Evolutionary conservation across 140 eudicot genomes (phyloP), one percentile per base, ranked within the genome.

Genomic region (Erigeron philadelphicus): DNA sequence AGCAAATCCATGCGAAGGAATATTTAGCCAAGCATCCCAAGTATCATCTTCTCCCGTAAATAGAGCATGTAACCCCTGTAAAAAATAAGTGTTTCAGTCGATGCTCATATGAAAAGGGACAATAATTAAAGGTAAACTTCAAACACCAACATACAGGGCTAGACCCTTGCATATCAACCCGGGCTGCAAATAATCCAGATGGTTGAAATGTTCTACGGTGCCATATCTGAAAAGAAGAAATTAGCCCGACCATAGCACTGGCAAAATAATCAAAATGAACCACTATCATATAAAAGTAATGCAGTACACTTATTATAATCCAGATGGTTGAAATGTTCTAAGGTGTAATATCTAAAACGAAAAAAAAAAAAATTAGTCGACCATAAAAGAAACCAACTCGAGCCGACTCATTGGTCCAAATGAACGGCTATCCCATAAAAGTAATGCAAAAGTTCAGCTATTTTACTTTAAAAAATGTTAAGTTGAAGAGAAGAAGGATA

Each of bases 1-100:
- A 63, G 96, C 72, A 80, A 89, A 84, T 44, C 95, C 97, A 75
- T 94, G 83, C 61, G 94, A 76, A 43, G 84, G 86, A 41, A 72
- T 71, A 80, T 77, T 81, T 66, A 93, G 84, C 97, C 95, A 89
- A 46, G 99, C 97, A 75, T 93, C 99, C 99, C 99, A 93, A 11
- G 99, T 89, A 77, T 85, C 90, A 87, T 93, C 99, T 77, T 93
- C 99, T 15, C 99, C 99, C 7, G 97, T 93, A 77, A 93, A 93
- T 70, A 93, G 94, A 35, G 95, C 97, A 87, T 89, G 88, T 21
- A 93, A 76, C 17, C 99, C 99, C 99, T 93, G 68, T 67, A 83
- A 48, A 45, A 58, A 49, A 23, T 48, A 66, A 49, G 42, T 58
- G 58, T 45, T 35, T 69, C 55, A 23, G 1, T 12, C 4, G 7